Evolutionary conservation across 805 yeast genomes (phyloP), one percentile per base, ranked within the genome.

Genomic region (Hanseniaspora clermontiae): DNA sequence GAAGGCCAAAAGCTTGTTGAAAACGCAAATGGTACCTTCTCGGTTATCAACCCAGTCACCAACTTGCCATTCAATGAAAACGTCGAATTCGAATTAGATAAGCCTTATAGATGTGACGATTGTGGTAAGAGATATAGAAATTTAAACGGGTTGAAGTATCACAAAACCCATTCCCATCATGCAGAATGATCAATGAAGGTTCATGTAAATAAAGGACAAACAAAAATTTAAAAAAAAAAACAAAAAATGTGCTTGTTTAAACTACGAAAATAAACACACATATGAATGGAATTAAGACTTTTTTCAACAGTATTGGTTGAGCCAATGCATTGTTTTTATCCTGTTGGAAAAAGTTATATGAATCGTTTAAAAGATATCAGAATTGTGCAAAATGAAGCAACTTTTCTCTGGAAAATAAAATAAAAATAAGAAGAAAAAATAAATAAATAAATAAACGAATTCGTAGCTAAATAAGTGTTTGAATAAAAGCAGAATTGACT

Each of bases 41-140:
- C 91, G 48, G 89, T 91, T 42, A 85, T 91, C 59, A 96, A 93
- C 69, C 98, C 98, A 12, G 87, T 83, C 65, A 77, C 82, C 40
- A 88, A 87, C 65, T 79, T 89, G 57, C 95, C 96, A 10, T 87
- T 87, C 67, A 87, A 91, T 43, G 96, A 91, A 68, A 95, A 95
- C 5, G 84, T 88, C 71, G 95, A 90, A 24, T 79, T 88, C 79
- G 98, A 93, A 70, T 90, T 88, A 74, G 98, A 93, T 74, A 93
- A 93, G 73, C 98, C 98, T 40, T 93, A 91, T 70, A 79, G 97
- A 66, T 93, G 98, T 72, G 97, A 93, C 72, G 96, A 91, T 45
- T 93, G 98, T 72, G 97, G 97, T 58, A 93, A 91, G 72, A 75
- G 98, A 57, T 93, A 93, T 74, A 93, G 93, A 76, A 93, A 93